phyloP scores from a whole-genome alignment of 352 stramenopile species.

The Phytopythium litorale region DNA sequence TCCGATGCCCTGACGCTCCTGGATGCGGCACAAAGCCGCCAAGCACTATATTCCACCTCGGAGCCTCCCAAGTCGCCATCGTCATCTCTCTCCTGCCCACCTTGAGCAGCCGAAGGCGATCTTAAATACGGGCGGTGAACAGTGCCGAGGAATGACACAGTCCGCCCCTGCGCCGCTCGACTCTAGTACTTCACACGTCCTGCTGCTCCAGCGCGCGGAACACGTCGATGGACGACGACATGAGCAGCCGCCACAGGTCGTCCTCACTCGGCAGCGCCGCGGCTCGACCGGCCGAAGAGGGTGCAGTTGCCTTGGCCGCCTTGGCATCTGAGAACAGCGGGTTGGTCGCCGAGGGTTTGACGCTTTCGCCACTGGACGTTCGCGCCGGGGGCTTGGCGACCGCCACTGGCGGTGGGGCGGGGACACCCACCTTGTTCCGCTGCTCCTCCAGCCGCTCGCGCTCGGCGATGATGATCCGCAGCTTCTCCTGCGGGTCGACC shows the following conservation, averaged over 20 bases:
- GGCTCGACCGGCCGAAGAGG: conserved; percentile 16
- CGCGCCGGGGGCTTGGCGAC: background rate
- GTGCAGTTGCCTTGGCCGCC: conserved; percentile 17
- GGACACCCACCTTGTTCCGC: conserved; percentile 34
- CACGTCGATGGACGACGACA: conserved; percentile 64
- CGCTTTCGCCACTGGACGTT: background rate
- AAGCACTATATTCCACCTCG: background rate
- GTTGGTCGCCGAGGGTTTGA: background rate
- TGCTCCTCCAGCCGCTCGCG: conserved; percentile 60
- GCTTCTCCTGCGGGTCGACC: conserved; percentile 37
- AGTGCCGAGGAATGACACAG: no score
- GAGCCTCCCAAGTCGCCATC: background rate
- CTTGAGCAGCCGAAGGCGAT: no score
- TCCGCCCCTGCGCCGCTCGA: background rate
- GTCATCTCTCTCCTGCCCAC: background rate
- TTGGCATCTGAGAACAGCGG: conserved; percentile 3
- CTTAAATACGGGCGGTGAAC: background rate
- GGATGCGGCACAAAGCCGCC: background rate
- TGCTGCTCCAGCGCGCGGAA: conserved; percentile 37
- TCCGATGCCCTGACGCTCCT: no score
- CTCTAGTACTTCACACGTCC: conserved; percentile 18
- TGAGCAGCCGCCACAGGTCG: conserved; percentile 67
- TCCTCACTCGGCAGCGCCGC: conserved; percentile 32
- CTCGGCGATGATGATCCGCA: conserved; percentile 60
- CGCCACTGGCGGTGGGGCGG: conserved; percentile 2